Percentiles rank a stretch among this genome's conserved stretches.
phyloP scores from a whole-genome alignment of 1,284 basidiomycete genomes.

The Rugosomyces carneus region DNA sequence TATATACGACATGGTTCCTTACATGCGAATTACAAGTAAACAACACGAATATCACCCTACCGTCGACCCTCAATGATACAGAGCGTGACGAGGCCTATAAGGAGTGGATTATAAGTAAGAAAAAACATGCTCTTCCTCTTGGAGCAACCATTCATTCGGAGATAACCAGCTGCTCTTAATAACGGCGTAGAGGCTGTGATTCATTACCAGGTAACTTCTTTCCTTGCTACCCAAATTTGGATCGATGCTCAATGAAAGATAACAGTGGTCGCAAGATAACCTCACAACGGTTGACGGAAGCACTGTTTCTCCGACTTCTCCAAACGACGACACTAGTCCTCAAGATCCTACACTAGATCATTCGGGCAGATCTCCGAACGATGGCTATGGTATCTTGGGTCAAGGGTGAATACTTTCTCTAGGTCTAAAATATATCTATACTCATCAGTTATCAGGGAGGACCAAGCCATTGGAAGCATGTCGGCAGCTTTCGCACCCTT shows the following conservation, averaged over 20 bases:
- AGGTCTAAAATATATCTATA: not conserved
- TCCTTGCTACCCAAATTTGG: not conserved
- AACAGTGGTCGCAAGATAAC: constrained; percentile 49
- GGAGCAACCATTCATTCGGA: not conserved
- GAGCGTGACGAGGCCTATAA: constrained; percentile 48
- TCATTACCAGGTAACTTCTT: constrained; percentile 45
- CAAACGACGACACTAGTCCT: constrained; percentile 26
- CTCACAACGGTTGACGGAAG: constrained; percentile 39
- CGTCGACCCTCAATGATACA: constrained; percentile 42
- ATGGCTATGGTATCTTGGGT: constrained; percentile 47
- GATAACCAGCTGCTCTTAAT: constrained; percentile 32
- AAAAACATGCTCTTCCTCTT: not conserved
- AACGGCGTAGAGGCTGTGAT: constrained; percentile 44
- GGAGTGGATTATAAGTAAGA: constrained; percentile 44
- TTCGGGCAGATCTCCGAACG: constrained; percentile 51
- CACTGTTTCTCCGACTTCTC: constrained; percentile 33
- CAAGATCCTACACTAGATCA: constrained; percentile 25
- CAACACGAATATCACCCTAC: constrained; percentile 16
- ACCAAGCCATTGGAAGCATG: constrained; percentile 18
- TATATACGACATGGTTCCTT: not conserved
- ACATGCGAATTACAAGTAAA: constrained; percentile 8
- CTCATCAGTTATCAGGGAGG: constrained; percentile 14
- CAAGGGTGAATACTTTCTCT: constrained; percentile 25
- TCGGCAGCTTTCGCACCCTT: constrained; percentile 19
- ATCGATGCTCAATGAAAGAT: not conserved